A percentile compares a stretch with the other conserved stretches of the same genome.
These are phyloP conservation scores for Thamnidium elegans DNA, from an alignment of 192 early-diverging fungal genomes.

Conservation along the genomic window DNA sequence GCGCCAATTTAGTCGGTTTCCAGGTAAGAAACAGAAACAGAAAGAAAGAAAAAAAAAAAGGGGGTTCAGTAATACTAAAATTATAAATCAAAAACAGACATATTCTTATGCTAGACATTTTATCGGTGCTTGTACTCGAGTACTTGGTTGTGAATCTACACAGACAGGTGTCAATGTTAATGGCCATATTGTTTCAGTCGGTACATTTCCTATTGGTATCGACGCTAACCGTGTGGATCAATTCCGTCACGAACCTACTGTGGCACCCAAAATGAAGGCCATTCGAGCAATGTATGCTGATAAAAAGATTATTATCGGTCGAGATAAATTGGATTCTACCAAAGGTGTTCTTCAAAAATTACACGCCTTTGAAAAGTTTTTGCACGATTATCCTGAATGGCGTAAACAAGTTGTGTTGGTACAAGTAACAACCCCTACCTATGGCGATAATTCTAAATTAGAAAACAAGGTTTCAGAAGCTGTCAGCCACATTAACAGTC, in stretches of 20 bases:
- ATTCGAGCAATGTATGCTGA: slow-evolving; percentile 83
- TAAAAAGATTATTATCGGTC: slow-evolving; percentile 93
- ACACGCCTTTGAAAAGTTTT: slow-evolving; percentile 88
- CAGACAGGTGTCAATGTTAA: slow-evolving; percentile 85
- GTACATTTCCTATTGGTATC: slow-evolving; percentile 97
- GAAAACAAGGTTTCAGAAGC: slow-evolving; percentile 87
- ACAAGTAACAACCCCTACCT: slow-evolving; percentile 90
- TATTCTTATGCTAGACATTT: slow-evolving; percentile 96
- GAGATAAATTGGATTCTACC: slow-evolving; percentile 91
- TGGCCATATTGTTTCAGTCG: slow-evolving; percentile 77
- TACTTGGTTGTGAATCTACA: slow-evolving; percentile 91
- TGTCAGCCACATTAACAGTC: slow-evolving; percentile 90
- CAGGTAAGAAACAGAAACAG: slow-evolving; percentile 50
- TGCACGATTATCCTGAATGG: slow-evolving; percentile 90
- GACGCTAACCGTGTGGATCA: slow-evolving; percentile 74
- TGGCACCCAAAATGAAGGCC: slow-evolving; percentile 73
- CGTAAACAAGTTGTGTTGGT: slow-evolving; percentile 87
- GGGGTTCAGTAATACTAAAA: too few species aligned
- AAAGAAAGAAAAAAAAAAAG: not conserved
- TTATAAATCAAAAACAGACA: slow-evolving; percentile 43
- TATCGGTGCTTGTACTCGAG: slow-evolving; percentile 86
- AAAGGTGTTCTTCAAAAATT: slow-evolving; percentile 96
- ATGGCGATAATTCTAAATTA: slow-evolving; percentile 61
- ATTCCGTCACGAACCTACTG: slow-evolving; percentile 60
- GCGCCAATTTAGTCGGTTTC: slow-evolving; percentile 90